A percentile compares a stretch with the other conserved stretches of the same genome.
Conservation (phyloP, 140 eudicot species). For the Ambrosia hybrid region DNA sequence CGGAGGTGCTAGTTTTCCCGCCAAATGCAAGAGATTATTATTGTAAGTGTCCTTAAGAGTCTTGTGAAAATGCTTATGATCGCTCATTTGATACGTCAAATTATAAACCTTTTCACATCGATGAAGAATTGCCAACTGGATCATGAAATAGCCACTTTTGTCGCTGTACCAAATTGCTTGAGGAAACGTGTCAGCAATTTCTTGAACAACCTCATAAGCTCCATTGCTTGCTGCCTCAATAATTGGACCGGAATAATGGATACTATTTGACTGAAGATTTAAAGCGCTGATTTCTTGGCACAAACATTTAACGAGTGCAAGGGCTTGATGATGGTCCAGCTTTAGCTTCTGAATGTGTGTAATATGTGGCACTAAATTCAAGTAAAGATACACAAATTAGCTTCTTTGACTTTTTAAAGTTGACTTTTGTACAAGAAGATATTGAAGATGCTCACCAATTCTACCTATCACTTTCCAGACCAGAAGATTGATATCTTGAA, state of each 20-base stretch:
- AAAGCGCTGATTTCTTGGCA: constrained; percentile 42
- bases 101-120: constrained; percentile 50
- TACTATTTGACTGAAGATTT: constrained; percentile 30
- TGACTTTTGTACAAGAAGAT: constrained; percentile 10
- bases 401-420: background rate
- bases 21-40: constrained; percentile 48
- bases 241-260: constrained; percentile 33
- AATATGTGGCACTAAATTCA: constrained; percentile 36
- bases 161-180: constrained; percentile 41
- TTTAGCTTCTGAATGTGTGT: constrained; percentile 31
- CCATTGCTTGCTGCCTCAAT: constrained; percentile 47
- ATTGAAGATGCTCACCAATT: constrained; percentile 12
- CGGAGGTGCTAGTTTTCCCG: constrained; percentile 42
- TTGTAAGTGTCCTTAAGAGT: constrained; percentile 28
- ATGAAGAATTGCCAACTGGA: constrained; percentile 45
- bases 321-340: constrained; percentile 41
- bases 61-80: constrained; percentile 35
- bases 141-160: constrained; percentile 26
- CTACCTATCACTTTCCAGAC: constrained; percentile 27
- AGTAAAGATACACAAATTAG: constrained; percentile 20
- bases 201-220: constrained; percentile 44
- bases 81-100: constrained; percentile 48
- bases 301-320: constrained; percentile 36
- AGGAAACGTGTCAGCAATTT: constrained; percentile 47
- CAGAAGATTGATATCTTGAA: constrained; percentile 19